Conservation (phyloP, 305 asterid genomes). For the Rubia peregrina region DNA sequence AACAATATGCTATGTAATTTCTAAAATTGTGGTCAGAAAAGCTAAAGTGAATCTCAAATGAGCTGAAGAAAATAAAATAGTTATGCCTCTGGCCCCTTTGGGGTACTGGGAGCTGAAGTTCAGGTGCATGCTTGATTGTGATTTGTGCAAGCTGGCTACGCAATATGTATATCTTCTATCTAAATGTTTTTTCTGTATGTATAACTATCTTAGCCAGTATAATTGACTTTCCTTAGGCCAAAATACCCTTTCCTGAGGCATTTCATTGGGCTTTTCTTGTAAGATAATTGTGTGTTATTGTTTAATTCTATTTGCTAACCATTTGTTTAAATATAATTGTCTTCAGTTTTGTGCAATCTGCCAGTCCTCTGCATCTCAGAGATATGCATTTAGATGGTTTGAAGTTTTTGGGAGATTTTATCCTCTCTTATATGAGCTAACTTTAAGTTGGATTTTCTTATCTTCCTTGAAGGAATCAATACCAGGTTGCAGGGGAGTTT, state of each 20-base stretch:
- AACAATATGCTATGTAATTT: neutral
- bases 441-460: conserved; percentile 7
- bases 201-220: neutral
- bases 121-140: neutral
- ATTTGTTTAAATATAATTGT: neutral
- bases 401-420: neutral
- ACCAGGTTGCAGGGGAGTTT: conserved; percentile 95
- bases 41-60: neutral
- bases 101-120: neutral
- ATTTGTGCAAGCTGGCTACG: neutral
- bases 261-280: neutral
- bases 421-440: neutral
- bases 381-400: neutral
- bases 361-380: neutral
- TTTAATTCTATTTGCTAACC: neutral
- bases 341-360: neutral
- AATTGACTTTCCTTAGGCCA: neutral
- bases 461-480: conserved; percentile 60
- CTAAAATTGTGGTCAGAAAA: neutral
- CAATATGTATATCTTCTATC: neutral
- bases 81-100: neutral
- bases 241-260: neutral
- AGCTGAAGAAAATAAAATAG: neutral
- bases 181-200: neutral
- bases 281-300: too few relatives aligned